Percentiles rank a stretch among this genome's conserved stretches.
These are phyloP conservation scores for Knufia fluminis DNA, from an alignment of 2,329 filamentous ascomycete genomes.

Conservation along the genomic window DNA sequence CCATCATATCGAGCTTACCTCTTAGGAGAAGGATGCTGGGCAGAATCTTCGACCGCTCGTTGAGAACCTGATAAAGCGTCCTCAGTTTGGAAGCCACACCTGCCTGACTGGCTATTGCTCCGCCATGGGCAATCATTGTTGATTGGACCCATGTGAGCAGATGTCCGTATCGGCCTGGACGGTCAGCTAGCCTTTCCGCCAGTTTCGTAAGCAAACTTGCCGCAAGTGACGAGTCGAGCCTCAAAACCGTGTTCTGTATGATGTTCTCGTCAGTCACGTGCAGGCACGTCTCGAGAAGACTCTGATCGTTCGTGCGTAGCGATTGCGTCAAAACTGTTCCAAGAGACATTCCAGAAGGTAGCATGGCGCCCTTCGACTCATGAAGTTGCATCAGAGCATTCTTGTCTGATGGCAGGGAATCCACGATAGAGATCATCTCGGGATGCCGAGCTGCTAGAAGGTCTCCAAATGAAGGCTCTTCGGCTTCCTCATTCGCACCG, in stretches of 20 bases:
- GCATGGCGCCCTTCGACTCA: conserved; percentile 38
- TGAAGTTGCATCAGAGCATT: conserved; percentile 31
- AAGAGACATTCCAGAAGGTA: conserved; percentile 68
- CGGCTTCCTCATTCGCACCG: conserved; percentile 27
- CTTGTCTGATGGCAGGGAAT: conserved; percentile 38
- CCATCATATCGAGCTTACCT: conserved; percentile 89
- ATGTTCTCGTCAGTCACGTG: conserved; percentile 66
- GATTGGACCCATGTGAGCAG: conserved; percentile 95
- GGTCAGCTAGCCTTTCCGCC: conserved; percentile 74
- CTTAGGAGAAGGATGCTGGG: conserved; percentile 78
- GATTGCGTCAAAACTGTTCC: conserved; percentile 90
- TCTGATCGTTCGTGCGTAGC: conserved; percentile 80
- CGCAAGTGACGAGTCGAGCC: conserved; percentile 76
- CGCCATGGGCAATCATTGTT: conserved; percentile 85
- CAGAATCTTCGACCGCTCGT: conserved; percentile 73
- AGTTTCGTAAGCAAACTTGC: conserved; percentile 70
- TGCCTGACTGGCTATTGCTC: conserved; percentile 78
- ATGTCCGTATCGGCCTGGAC: conserved; percentile 79
- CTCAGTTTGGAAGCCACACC: conserved; percentile 69
- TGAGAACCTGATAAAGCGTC: conserved; percentile 75
- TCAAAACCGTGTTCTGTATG: conserved; percentile 80
- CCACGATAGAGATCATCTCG: conserved; percentile 31
- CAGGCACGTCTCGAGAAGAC: conserved; percentile 85
- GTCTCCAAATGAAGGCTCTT: conserved; percentile 74
- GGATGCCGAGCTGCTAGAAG: conserved; percentile 57